Base-by-base conservation (phyloP, 257 asterid genomes). In the Orobanche coerulescens region DNA sequence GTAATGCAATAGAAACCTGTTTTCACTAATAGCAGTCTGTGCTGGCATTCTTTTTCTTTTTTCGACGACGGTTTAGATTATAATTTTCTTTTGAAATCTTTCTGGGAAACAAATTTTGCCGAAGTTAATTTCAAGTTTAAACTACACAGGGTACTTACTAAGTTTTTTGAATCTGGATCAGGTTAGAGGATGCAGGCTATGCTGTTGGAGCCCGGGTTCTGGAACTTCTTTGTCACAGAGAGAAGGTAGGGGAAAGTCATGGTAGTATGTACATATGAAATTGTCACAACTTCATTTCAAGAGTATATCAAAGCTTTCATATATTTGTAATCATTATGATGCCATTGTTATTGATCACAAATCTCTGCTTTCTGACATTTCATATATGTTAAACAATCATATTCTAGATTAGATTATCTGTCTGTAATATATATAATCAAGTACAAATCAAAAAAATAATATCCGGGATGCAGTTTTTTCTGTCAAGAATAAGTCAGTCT, bases 161-260 rank as follows among this genome's bases (percentile, higher is more conserved):
- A 58, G 39, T 37, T 55, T 61, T 40, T 65, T 26, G 54, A 22
- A 48, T 20, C 31, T 69, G 60, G 62, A 62, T 34, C 72, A 85
- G 91, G 84, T 71, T 85, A 31, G 91, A 85, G 84, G 95, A 85
- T 77, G 88, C 95, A 16, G 95, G 86, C 1, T 83, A 79, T 77
- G 82, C 86, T 56, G 95, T 85, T 69, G 91, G 91, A 68, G 79
- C 85, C 6, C 78, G 95, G 57, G 84, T 81, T 67, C 70, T 83
- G 60, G 95, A 85, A 77, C 94, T 85, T 71, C 88, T 83, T 19
- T 85, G 94, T 76, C 91, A 85, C 51, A 59, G 94, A 52, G 91
- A 85, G 72, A 85, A 85, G 88, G 94, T 85, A 62, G 20, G 20
- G 72, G 46, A 51, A 15, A 44, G 22, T 30, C 61, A 19, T 56